A percentile compares a stretch with the other conserved stretches of the same genome.
phyloP scores from a whole-genome alignment of 352 stramenopile species.

The Globisporangium okanoganense region DNA sequence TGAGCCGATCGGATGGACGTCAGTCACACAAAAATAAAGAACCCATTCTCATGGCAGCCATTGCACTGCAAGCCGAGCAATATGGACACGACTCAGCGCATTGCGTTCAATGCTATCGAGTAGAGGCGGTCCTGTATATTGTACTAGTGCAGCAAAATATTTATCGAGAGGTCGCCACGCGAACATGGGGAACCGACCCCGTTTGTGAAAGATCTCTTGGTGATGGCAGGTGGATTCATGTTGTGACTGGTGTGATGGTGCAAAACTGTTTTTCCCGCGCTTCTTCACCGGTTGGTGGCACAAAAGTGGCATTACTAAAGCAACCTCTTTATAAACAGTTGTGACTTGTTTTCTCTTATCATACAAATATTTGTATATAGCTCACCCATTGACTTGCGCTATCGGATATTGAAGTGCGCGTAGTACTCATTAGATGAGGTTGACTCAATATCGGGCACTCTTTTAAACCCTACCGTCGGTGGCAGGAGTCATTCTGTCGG shows the following conservation, averaged over 20 bases:
- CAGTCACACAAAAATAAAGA: constrained; percentile 3
- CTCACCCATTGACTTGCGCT: no score
- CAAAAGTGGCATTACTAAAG: not conserved
- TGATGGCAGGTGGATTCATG: not conserved
- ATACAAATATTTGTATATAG: no score
- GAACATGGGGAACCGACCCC: not conserved
- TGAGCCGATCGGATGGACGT: constrained; percentile 3
- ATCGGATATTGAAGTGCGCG: no score
- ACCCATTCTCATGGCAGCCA: not conserved
- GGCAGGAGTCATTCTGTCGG: constrained; percentile 4
- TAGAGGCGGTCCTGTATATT: not conserved
- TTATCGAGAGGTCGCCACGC: not conserved
- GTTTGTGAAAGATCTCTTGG: not conserved
- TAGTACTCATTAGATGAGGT: not conserved
- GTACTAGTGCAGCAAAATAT: not conserved
- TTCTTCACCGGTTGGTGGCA: constrained; percentile 11
- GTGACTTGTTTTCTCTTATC: not conserved
- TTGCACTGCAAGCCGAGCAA: not conserved
- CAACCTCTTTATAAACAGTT: not conserved
- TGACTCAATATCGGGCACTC: not conserved
- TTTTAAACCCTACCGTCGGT: not conserved
- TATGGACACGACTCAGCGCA: not conserved
- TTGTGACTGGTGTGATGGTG: not conserved
- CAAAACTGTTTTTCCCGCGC: constrained; percentile 14
- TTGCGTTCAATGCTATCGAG: not conserved